phyloP scores from a whole-genome alignment of 2,329 filamentous ascomycete genomes.

The Aspergillus pseudonomiae region DNA sequence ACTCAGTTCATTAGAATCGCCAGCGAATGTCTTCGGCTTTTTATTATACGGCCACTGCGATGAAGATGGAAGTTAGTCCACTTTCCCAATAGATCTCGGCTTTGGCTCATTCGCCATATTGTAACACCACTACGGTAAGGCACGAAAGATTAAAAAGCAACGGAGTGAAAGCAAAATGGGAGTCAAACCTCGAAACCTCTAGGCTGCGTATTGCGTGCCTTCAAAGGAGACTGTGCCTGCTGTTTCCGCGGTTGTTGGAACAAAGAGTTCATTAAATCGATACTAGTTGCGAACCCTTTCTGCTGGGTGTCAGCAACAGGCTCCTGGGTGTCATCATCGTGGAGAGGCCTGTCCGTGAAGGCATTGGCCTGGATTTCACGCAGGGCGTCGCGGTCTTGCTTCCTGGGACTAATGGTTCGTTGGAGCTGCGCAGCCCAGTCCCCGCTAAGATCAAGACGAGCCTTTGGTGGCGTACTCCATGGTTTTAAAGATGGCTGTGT shows the following conservation, averaged over 20 bases:
- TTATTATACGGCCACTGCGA: slow-evolving; percentile 85
- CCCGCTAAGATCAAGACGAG: slow-evolving; percentile 63
- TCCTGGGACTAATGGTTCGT: slow-evolving; percentile 90
- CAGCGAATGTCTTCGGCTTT: slow-evolving; percentile 68
- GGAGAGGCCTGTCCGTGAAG: slow-evolving; percentile 52
- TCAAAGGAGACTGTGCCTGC: slow-evolving; percentile 53
- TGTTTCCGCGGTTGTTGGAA: slow-evolving; percentile 68
- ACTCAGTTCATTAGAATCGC: slow-evolving; percentile 64
- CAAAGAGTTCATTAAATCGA: slow-evolving; percentile 94
- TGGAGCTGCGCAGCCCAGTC: slow-evolving; percentile 94
- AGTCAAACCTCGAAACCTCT: slow-evolving; percentile 89
- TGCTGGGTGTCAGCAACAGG: slow-evolving; percentile 34
- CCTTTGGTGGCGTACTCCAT: slow-evolving; percentile 57
- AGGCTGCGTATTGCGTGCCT: slow-evolving; percentile 58
- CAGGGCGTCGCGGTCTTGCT: slow-evolving; percentile 79
- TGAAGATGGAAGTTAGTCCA: slow-evolving; percentile 11
- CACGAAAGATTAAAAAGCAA: slow-evolving; percentile 34
- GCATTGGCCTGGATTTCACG: slow-evolving; percentile 65
- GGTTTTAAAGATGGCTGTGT: slow-evolving; percentile 36
- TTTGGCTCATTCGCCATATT: not conserved
- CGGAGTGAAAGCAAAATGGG: slow-evolving; percentile 48
- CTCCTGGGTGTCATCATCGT: slow-evolving; percentile 37
- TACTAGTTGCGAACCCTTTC: slow-evolving; percentile 79
- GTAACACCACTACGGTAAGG: not conserved
- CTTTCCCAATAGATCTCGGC: not conserved